Base-by-base conservation (phyloP, 345 rosid species). In the thale cress (Arabidopsis thaliana) region DNA sequence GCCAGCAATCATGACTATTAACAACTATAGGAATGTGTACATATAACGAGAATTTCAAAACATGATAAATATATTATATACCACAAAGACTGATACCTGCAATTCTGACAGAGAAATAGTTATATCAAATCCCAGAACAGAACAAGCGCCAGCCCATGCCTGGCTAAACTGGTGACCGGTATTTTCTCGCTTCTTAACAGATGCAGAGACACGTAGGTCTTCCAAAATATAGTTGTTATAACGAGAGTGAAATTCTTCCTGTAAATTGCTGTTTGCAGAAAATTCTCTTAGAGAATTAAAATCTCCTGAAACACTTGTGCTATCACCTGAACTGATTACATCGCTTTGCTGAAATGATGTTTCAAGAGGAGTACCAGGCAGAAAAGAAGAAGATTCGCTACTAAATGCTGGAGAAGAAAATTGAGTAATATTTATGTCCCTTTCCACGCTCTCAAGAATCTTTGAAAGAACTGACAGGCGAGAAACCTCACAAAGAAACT, bases 121-220 rank as follows among this genome's bases (percentile, higher is more conserved):
- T 83, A 88, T 55, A 64, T 89, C 88, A 70, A 87, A 83, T 69
- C 96, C 97, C 49, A 89, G 83, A 79, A 89, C 55, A 59, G 86
- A 83, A 81, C 94, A 93, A 61, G 58, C 67, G 64, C 98, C 98
- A 48, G 73, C 77, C 94, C 92, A 93, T 78, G 82, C 84, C 67
- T 79, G 78, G 72, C 73, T 73, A 55, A 78, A 67, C 28, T 71
- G 76, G 65, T 65, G 73, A 77, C 79, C 80, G 37, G 70, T 57
- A 72, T 67, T 68, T 75, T 71, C 69, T 63, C 56, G 75, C 83
- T 77, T 87, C 83, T 84, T 84, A 62, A 62, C 83, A 51, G 87
- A 84, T 74, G 88, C 72, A 59, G 58, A 84, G 67, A 80, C 89
- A 65, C 61, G 80, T 50, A 90, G 74, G 70, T 91, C 85, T 72